These are phyloP conservation scores for Oligophagozyma castellii DNA, from an alignment of 1,139 yeast species.

Conservation along the genomic window DNA sequence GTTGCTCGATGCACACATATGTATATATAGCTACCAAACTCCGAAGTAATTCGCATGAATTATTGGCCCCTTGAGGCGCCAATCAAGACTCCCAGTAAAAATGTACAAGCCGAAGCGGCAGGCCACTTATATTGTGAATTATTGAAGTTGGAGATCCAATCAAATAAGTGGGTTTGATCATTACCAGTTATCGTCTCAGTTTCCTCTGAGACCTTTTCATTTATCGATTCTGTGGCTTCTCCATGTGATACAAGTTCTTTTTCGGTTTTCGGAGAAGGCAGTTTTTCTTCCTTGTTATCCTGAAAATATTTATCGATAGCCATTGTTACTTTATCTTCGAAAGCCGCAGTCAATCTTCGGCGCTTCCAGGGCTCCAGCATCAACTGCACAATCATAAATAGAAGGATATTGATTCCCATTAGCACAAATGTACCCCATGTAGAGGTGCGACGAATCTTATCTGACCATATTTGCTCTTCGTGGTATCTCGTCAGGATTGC, in stretches of 20 bases:
- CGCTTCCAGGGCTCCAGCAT: conserved; percentile 94
- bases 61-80: no score
- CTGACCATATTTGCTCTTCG: conserved; percentile 98
- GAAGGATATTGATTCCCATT: conserved; percentile 72
- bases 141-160: no score
- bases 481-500: conserved; percentile 81
- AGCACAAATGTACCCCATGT: conserved; percentile 94
- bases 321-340: conserved; percentile 62
- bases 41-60: no score
- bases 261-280: not conserved
- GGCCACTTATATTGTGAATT: no score
- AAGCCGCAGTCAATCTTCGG: conserved; percentile 60
- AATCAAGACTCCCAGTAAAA: no score
- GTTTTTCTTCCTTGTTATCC: conserved; percentile 16
- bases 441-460: conserved; percentile 82
- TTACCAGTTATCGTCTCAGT: no score
- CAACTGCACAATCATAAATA: conserved; percentile 72
- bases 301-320: conserved; percentile 31
- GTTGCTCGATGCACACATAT: no score
- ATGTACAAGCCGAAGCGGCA: no score
- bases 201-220: not conserved
- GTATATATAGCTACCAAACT: no score
- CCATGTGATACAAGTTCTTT: not conserved
- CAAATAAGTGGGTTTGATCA: no score
- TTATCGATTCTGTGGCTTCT: not conserved